These are phyloP conservation scores for Skeletonema tropicum DNA, from an alignment of 108 stramenopile species.

Conservation along the genomic window DNA sequence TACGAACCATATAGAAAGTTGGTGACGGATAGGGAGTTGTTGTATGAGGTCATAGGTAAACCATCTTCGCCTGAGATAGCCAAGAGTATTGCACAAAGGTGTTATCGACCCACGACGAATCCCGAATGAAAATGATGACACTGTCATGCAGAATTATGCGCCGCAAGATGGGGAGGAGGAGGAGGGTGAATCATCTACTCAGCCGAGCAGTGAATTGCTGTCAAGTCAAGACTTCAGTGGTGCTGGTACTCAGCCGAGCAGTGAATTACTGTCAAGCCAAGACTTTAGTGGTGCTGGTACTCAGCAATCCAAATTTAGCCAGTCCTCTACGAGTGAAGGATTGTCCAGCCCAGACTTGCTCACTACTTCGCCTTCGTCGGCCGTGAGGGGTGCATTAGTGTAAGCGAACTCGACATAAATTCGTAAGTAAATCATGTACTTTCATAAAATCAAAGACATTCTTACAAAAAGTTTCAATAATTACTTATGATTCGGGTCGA, in stretches of 20 bases:
- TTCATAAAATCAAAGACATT: too few relatives aligned
- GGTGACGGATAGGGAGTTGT: slow-evolving; percentile 33
- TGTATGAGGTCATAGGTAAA: slow-evolving; percentile 57
- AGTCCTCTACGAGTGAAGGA: slow-evolving; percentile 16
- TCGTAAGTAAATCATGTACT: neutral
- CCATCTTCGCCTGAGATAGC: slow-evolving; percentile 35
- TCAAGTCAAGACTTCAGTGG: slow-evolving; percentile 26
- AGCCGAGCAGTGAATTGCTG: neutral
- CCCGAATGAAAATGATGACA: neutral
- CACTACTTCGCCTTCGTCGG: slow-evolving; percentile 43
- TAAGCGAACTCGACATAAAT: neutral
- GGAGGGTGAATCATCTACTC: slow-evolving; percentile 10
- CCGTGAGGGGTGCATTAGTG: neutral
- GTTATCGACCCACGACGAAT: slow-evolving; percentile 39
- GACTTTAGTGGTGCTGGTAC: slow-evolving; percentile 26
- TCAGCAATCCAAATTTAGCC: slow-evolving; percentile 45
- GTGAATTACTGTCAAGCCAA: slow-evolving; percentile 16
- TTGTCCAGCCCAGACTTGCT: slow-evolving; percentile 50
- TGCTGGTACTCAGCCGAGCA: slow-evolving; percentile 24
- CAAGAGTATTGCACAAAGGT: slow-evolving; percentile 49
- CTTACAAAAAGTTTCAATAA: too few relatives aligned
- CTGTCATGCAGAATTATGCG: slow-evolving; percentile 19
- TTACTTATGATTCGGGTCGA: too few relatives aligned
- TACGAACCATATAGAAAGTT: slow-evolving; percentile 67
- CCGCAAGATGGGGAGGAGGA: slow-evolving; percentile 15